Conservation (phyloP, 1,284 basidiomycete species). For the Cutaneotrichosporon sp. region DNA sequence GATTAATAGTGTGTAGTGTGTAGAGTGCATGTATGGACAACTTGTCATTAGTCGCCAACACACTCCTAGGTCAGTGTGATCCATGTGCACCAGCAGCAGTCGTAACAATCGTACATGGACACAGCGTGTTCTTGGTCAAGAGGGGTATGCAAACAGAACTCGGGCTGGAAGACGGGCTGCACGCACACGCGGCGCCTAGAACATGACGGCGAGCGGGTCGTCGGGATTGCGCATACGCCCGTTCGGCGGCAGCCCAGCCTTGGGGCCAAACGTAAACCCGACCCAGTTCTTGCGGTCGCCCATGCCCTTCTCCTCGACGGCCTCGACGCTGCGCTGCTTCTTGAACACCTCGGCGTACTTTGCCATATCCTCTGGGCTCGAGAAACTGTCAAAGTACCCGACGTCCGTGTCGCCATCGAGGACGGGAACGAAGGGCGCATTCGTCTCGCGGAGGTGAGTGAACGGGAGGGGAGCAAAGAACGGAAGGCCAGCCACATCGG, state of each 20-base stretch:
- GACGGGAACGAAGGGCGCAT: slow-evolving; percentile 93
- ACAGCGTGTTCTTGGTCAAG: slow-evolving; percentile 6
- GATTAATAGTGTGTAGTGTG: no score
- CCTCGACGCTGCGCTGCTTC: slow-evolving; percentile 93
- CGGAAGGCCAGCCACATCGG: slow-evolving; percentile 72
- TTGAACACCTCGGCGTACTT: slow-evolving; percentile 98
- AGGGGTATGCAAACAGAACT: not conserved
- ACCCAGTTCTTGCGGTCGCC: slow-evolving; percentile 58
- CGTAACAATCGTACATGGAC: slow-evolving; percentile 12
- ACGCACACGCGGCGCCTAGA: slow-evolving; percentile 30
- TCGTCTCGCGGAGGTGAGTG: slow-evolving; percentile 70
- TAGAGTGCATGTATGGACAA: no score
- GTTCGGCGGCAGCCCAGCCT: slow-evolving; percentile 48
- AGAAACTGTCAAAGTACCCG: slow-evolving; percentile 98
- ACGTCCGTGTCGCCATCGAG: slow-evolving; percentile 94
- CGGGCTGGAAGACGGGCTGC: not conserved
- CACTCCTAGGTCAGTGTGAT: not conserved
- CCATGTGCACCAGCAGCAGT: not conserved
- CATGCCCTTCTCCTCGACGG: slow-evolving; percentile 82
- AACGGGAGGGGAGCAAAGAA: slow-evolving; percentile 81
- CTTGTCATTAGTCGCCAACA: not conserved
- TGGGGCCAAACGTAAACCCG: slow-evolving; percentile 96
- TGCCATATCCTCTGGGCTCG: slow-evolving; percentile 89
- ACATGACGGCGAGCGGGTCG: slow-evolving; percentile 54
- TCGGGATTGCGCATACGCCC: slow-evolving; percentile 34